These are phyloP conservation scores for Pseudogymnoascus sp. DNA, from an alignment of 2,329 filamentous ascomycete genomes.

Conservation along the genomic window DNA sequence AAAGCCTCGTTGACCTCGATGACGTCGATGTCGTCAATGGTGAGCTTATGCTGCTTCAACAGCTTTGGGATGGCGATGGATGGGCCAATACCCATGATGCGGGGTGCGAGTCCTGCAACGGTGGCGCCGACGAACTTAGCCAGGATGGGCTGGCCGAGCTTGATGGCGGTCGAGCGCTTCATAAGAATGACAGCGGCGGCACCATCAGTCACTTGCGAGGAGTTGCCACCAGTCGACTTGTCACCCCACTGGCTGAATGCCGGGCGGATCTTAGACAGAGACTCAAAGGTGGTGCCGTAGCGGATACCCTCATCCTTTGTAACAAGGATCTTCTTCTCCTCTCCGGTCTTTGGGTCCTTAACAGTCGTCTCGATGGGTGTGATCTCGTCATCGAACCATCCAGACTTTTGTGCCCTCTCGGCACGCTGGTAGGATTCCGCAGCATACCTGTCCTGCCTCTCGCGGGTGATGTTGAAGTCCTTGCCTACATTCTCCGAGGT, in stretches of 20 bases:
- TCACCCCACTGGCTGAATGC: conserved; percentile 89
- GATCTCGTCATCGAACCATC: conserved; percentile 91
- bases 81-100: conserved; percentile 94
- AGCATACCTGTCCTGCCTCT: conserved; percentile 76
- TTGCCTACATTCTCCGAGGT: conserved; percentile 91
- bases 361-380: conserved; percentile 74
- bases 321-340: conserved; percentile 68
- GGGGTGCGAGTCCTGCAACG: conserved; percentile 78
- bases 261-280: conserved; percentile 72
- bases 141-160: conserved; percentile 81
- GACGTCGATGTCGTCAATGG: conserved; percentile 75
- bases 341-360: conserved; percentile 75
- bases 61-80: conserved; percentile 73
- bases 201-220: conserved; percentile 90
- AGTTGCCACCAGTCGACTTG: conserved; percentile 84
- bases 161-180: conserved; percentile 83
- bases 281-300: conserved; percentile 79
- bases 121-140: conserved; percentile 93
- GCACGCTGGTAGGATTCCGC: conserved; percentile 82
- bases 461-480: conserved; percentile 77
- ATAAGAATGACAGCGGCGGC: conserved; percentile 84
- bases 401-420: conserved; percentile 81
- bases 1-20: conserved; percentile 97
- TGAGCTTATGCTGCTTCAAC: conserved; percentile 67
- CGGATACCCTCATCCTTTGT: conserved; percentile 86